Evolutionary conservation across 2,329 filamentous ascomycete species (phyloP).

Genomic region (Pyricularia grisea): DNA sequence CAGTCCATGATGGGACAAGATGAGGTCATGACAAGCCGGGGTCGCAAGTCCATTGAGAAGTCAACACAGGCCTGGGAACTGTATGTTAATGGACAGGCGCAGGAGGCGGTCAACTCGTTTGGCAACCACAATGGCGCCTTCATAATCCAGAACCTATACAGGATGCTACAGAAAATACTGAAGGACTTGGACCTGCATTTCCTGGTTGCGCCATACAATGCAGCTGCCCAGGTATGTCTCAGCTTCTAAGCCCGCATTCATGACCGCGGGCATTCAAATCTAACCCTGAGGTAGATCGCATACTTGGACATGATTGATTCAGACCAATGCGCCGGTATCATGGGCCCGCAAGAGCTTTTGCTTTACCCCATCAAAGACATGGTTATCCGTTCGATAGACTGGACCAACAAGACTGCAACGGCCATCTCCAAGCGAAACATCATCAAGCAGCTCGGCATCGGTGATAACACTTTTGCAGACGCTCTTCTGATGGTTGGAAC

Average conservation of each 20-base stretch:
- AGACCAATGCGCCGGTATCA: constrained; percentile 64
- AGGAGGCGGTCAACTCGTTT: constrained; percentile 78
- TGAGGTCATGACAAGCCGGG: constrained; percentile 55
- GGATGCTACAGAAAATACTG: constrained; percentile 67
- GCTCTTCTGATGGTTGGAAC: constrained; percentile 76
- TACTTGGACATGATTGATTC: constrained; percentile 63
- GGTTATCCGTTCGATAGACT: constrained; percentile 59
- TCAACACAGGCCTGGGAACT: constrained; percentile 77
- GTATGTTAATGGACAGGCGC: constrained; percentile 73
- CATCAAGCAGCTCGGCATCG: constrained; percentile 56
- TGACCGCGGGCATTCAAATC: not conserved
- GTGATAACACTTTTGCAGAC: constrained; percentile 70
- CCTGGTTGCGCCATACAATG: constrained; percentile 77
- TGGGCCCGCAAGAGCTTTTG: constrained; percentile 76
- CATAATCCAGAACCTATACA: constrained; percentile 62
- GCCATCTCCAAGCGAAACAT: constrained; percentile 58
- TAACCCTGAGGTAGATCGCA: constrained; percentile 49
- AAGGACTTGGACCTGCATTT: constrained; percentile 62
- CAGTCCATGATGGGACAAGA: constrained; percentile 71
- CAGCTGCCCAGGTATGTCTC: constrained; percentile 66
- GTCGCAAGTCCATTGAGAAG: constrained; percentile 55
- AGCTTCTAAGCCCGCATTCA: not conserved
- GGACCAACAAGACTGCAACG: constrained; percentile 55
- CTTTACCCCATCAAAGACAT: constrained; percentile 75
- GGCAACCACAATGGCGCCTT: constrained; percentile 70